Conservation (phyloP, 2,329 filamentous ascomycete species). For the Cladosporium sp. region DNA sequence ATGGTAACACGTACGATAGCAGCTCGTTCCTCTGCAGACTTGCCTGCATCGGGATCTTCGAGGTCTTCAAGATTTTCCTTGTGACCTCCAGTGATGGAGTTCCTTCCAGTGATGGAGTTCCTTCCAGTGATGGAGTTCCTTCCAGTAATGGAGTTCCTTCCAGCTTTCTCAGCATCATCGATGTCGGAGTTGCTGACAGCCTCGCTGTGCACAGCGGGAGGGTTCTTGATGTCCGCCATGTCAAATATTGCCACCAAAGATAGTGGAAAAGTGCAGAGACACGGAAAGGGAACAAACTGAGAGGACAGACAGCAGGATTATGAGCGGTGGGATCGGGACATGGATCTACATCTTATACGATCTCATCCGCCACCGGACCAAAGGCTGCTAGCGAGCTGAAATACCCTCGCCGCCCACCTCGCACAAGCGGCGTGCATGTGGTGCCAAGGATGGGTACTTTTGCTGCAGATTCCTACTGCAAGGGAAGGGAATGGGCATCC, state of each 20-base stretch:
- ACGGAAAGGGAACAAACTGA: background rate
- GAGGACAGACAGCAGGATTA: background rate
- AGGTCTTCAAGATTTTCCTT: constrained; percentile 19
- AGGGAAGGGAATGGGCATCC: background rate
- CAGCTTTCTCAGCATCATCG: constrained; percentile 7
- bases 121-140: background rate
- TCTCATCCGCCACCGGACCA: constrained; percentile 14
- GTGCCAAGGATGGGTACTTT: constrained; percentile 1
- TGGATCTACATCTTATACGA: constrained; percentile 17
- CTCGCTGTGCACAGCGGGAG: constrained; percentile 11
- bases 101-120: background rate
- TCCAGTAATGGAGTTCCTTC: background rate
- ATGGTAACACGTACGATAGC: constrained; percentile 55
- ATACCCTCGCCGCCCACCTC: constrained; percentile 2
- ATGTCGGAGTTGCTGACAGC: constrained; percentile 18
- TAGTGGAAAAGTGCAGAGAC: background rate
- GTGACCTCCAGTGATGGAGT: constrained; percentile 6
- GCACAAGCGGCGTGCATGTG: background rate
- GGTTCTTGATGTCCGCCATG: constrained; percentile 17
- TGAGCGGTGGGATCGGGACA: background rate
- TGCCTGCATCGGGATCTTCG: constrained; percentile 64
- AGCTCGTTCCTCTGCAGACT: constrained; percentile 64
- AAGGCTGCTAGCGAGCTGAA: constrained; percentile 18
- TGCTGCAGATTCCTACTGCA: constrained; percentile 8
- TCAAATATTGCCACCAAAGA: background rate